These are phyloP conservation scores for Rhinocladiella similis DNA, from an alignment of 2,329 filamentous ascomycete species.

Conservation along the genomic window DNA sequence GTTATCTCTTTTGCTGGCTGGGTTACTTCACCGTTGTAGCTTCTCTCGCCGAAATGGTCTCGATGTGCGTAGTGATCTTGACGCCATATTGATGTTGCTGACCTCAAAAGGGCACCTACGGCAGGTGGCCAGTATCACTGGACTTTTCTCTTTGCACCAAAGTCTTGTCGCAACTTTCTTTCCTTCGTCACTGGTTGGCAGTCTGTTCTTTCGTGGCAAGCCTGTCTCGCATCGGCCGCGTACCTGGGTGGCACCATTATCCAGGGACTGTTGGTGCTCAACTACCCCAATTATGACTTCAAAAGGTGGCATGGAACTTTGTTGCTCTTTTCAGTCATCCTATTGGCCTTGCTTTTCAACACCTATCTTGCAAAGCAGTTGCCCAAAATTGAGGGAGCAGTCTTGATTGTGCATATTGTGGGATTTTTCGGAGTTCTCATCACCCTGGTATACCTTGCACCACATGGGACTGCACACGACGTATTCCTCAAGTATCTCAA, in stretches of 20 bases:
- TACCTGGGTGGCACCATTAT: conserved; percentile 49
- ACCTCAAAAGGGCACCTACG: conserved; percentile 34
- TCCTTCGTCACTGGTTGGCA: conserved; percentile 41
- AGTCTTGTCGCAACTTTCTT: conserved; percentile 24
- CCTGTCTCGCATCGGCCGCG: conserved; percentile 40
- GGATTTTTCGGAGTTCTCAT: conserved; percentile 40
- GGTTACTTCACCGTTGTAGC: conserved; percentile 32
- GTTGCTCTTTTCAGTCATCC: conserved; percentile 49
- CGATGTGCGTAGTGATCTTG: conserved; percentile 31
- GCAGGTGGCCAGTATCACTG: conserved; percentile 43
- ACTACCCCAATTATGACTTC: conserved; percentile 41
- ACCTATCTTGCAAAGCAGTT: conserved; percentile 41
- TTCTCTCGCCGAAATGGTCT: conserved; percentile 36
- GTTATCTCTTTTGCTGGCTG: conserved; percentile 36
- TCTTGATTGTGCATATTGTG: conserved; percentile 20
- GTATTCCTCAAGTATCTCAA: conserved; percentile 44
- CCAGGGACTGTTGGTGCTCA: conserved; percentile 45
- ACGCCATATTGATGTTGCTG: background rate
- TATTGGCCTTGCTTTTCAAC: conserved; percentile 53
- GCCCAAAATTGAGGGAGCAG: conserved; percentile 22
- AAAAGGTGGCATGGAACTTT: conserved; percentile 52
- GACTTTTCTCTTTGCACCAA: conserved; percentile 30
- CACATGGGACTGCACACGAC: conserved; percentile 35
- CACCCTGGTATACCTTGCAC: conserved; percentile 43
- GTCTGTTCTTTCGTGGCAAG: conserved; percentile 49